Percentiles rank a stretch among this genome's conserved stretches.
These are phyloP conservation scores for Vigna trinervia DNA, from an alignment of 306 rosid species.

Conservation along the genomic window DNA sequence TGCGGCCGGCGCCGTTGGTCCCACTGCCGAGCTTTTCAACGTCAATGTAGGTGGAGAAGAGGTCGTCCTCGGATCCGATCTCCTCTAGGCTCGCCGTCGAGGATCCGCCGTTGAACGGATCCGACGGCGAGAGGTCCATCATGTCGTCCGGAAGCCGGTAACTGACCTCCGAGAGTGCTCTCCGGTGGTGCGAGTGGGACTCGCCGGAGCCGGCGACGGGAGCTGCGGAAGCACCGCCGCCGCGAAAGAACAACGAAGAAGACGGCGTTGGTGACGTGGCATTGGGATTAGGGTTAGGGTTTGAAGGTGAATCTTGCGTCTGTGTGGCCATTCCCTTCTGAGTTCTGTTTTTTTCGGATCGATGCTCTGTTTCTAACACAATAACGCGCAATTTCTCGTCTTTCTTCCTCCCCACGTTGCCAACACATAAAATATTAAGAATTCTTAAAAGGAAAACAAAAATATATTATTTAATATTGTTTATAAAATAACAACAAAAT, in stretches of 20 bases:
- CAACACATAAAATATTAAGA: conserved; percentile 19
- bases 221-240: conserved; percentile 21
- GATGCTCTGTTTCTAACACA: conserved; percentile 37
- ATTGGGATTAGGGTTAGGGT: conserved; percentile 50
- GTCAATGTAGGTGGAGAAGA: conserved; percentile 95
- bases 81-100: conserved; percentile 86
- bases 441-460: background rate
- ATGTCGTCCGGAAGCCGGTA: conserved; percentile 81
- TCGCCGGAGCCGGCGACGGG: conserved; percentile 24
- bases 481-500: background rate
- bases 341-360: conserved; percentile 28
- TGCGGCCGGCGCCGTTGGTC: conserved; percentile 30
- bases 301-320: conserved; percentile 72
- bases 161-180: conserved; percentile 81
- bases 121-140: conserved; percentile 77
- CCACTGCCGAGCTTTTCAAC: conserved; percentile 76
- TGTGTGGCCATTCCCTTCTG: conserved; percentile 41
- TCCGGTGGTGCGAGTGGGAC: conserved; percentile 56
- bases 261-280: conserved; percentile 27
- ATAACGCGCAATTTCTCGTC: conserved; percentile 22
- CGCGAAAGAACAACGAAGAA: conserved; percentile 38
- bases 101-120: conserved; percentile 86
- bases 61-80: conserved; percentile 97
- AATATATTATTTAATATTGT: background rate
- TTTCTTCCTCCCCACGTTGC: conserved; percentile 46